Evolutionary conservation across 1,284 basidiomycete species (phyloP).

Genomic region (Ceratobasidium sp.): DNA sequence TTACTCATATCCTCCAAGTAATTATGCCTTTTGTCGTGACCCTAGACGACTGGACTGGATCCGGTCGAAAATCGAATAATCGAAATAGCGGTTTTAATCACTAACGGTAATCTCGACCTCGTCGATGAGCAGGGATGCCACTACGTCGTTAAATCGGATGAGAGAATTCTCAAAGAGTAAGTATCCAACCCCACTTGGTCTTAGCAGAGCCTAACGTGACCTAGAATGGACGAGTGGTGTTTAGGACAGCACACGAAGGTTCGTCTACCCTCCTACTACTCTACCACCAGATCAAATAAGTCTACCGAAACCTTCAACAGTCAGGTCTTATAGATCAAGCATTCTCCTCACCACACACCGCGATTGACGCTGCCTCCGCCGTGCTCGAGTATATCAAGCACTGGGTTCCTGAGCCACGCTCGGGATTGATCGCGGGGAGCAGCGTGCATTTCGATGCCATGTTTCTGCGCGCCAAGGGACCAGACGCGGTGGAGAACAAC

Average conservation of each 20-base stretch:
- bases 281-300: not conserved
- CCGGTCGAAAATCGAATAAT: slow-evolving; percentile 76
- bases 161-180: slow-evolving; percentile 73
- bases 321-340: slow-evolving; percentile 80
- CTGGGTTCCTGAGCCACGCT: slow-evolving; percentile 74
- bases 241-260: slow-evolving; percentile 77
- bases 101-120: slow-evolving; percentile 80
- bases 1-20: not conserved
- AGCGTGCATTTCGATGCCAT: slow-evolving; percentile 83
- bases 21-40: not conserved
- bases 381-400: slow-evolving; percentile 79
- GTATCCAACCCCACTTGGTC: not conserved
- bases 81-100: slow-evolving; percentile 82
- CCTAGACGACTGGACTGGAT: slow-evolving; percentile 78
- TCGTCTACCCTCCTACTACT: slow-evolving; percentile 52
- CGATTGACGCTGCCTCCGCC: slow-evolving; percentile 66
- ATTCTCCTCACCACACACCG: slow-evolving; percentile 70
- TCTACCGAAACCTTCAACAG: slow-evolving; percentile 56
- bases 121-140: slow-evolving; percentile 78
- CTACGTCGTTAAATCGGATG: slow-evolving; percentile 77
- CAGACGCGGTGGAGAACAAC: slow-evolving; percentile 65
- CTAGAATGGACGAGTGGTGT: slow-evolving; percentile 84
- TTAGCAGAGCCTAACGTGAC: not conserved
- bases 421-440: slow-evolving; percentile 82
- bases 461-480: slow-evolving; percentile 83